These are phyloP conservation scores for Abelmoschus esculentus DNA, from an alignment of 345 rosid species.

Conservation along the genomic window DNA sequence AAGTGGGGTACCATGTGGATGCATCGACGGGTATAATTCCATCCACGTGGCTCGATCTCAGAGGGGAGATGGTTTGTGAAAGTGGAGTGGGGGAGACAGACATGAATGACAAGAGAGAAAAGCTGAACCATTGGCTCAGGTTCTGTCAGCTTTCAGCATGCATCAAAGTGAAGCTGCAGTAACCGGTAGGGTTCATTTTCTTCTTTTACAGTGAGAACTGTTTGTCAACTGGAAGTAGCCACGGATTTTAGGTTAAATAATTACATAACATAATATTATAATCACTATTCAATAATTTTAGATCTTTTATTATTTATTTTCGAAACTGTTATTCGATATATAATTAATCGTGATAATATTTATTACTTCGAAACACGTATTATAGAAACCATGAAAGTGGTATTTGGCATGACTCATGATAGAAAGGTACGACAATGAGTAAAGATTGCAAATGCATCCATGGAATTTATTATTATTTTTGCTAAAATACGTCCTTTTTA, in stretches of 20 bases:
- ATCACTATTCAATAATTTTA: no score
- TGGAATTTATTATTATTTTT: no score
- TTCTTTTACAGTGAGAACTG: background rate
- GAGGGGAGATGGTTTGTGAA: background rate
- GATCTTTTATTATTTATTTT: background rate
- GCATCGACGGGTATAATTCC: background rate
- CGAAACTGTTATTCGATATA: no score
- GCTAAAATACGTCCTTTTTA: no score
- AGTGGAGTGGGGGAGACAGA: background rate
- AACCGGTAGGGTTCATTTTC: no score
- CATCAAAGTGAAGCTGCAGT: background rate
- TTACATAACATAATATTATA: no score
- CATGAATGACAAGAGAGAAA: slow-evolving; percentile 22
- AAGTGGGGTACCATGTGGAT: background rate
- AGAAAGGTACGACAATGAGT: background rate
- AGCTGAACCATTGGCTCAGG: background rate
- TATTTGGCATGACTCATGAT: background rate
- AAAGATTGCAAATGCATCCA: no score
- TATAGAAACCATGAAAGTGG: background rate
- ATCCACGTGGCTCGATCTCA: background rate
- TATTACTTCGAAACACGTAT: no score
- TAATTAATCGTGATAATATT: no score
- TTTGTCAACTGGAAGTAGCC: background rate
- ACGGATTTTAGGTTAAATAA: no score
- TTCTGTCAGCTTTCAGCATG: background rate